Conservation (phyloP, 2,329 filamentous ascomycete species). For the Corynespora cassiicola region DNA sequence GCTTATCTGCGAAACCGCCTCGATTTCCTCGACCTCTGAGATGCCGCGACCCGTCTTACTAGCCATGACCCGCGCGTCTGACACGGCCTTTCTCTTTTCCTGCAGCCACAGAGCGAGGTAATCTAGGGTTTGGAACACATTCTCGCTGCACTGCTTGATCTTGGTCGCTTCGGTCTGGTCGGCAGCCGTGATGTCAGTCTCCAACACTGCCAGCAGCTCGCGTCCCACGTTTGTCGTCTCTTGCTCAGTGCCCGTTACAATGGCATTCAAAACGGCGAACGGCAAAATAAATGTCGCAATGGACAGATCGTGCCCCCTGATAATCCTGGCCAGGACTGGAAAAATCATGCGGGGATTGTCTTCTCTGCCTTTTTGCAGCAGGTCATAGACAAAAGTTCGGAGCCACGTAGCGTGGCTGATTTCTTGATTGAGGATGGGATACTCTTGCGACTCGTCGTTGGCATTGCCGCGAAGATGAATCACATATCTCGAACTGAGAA, state of each 20-base stretch:
- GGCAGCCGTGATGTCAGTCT: slow-evolving; percentile 62
- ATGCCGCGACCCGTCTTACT: slow-evolving; percentile 52
- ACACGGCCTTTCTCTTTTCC: slow-evolving; percentile 66
- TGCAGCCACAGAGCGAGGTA: slow-evolving; percentile 92
- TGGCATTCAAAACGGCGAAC: slow-evolving; percentile 82
- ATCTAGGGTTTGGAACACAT: slow-evolving; percentile 87
- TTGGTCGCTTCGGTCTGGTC: slow-evolving; percentile 72
- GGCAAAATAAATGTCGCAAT: slow-evolving; percentile 90
- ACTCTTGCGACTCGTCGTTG: slow-evolving; percentile 50
- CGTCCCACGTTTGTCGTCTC: slow-evolving; percentile 70
- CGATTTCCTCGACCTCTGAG: slow-evolving; percentile 58
- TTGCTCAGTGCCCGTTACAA: slow-evolving; percentile 72
- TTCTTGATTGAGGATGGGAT: slow-evolving; percentile 77
- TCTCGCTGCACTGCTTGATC: slow-evolving; percentile 87
- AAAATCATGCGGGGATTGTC: slow-evolving; percentile 79
- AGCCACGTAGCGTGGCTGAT: slow-evolving; percentile 83
- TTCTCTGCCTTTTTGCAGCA: slow-evolving; percentile 79
- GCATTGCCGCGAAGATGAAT: slow-evolving; percentile 56
- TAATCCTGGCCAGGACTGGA: slow-evolving; percentile 78
- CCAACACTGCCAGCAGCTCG: slow-evolving; percentile 79
- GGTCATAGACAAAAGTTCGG: slow-evolving; percentile 77
- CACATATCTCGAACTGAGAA: slow-evolving; percentile 82
- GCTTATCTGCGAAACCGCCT: slow-evolving; percentile 61
- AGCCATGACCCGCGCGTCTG: slow-evolving; percentile 49
- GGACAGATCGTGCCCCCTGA: slow-evolving; percentile 83